Percentiles rank a stretch among this genome's conserved stretches.
These are phyloP conservation scores for Isatis lusitanica DNA, from an alignment of 441 rosid species.

Conservation along the genomic window DNA sequence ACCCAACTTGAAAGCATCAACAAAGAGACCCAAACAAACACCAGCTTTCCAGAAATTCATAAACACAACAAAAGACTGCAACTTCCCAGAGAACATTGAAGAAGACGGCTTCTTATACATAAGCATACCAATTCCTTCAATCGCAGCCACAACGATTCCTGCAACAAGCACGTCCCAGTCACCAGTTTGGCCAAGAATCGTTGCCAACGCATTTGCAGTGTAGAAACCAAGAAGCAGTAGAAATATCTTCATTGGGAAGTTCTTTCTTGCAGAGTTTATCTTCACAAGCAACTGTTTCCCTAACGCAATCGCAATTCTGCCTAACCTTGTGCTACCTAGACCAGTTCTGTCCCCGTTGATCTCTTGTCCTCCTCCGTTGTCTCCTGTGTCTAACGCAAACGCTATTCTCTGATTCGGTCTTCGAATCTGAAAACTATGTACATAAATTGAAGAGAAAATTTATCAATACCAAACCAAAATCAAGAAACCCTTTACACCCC, in stretches of 20 bases:
- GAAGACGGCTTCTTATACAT: constrained; percentile 67
- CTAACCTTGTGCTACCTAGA: constrained; percentile 78
- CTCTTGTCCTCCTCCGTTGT: constrained; percentile 53
- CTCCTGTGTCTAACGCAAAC: constrained; percentile 79
- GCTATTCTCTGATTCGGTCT: constrained; percentile 53
- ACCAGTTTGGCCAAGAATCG: constrained; percentile 97
- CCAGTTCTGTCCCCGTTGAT: constrained; percentile 51
- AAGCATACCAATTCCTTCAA: constrained; percentile 92
- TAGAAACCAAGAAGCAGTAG: constrained; percentile 87
- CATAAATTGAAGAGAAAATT: neutral
- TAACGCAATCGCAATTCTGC: constrained; percentile 83
- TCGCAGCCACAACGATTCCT: constrained; percentile 88
- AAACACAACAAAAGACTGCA: constrained; percentile 74
- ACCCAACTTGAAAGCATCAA: constrained; percentile 94
- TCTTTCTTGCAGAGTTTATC: constrained; percentile 78
- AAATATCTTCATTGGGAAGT: constrained; percentile 89
- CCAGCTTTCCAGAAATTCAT: constrained; percentile 97
- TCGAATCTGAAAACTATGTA: constrained; percentile 46
- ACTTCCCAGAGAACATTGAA: constrained; percentile 49
- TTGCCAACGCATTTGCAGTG: constrained; percentile 93
- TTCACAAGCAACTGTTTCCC: constrained; percentile 70
- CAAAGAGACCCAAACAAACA: constrained; percentile 92
- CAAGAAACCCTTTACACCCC: neutral
- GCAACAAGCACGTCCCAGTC: constrained; percentile 97
- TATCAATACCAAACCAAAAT: neutral